Evolutionary conservation across 106 monocot genomes (phyloP), one percentile per base, ranked within the genome.

Genomic region (Vanilla planifolia): DNA sequence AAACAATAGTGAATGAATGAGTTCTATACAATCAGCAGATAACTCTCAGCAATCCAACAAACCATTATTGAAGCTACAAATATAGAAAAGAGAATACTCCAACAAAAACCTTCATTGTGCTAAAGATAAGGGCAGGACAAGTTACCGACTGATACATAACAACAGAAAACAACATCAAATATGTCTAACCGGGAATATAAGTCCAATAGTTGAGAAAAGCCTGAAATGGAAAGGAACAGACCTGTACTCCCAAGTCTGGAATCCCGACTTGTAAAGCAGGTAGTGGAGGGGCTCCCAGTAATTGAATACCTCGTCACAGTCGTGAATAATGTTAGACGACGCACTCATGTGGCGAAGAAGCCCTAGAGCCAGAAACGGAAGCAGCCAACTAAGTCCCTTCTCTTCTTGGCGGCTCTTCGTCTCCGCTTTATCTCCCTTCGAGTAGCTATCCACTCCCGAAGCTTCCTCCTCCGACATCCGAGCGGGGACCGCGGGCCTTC

Each of bases 231-330:
- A 15, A 32, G 8, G 53, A 16, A 14, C 15, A 5, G 6, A 82
- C 91, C 96, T 98, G 71, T 98, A 98, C 53, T 98, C 96, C 96
- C 96, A 98, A 36, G 91, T 88, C 77, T 98, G 96, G 73, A 98
- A 98, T 8, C 96, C 96, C 20, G 96, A 88, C 21, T 88, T 87
- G 79, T 91, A 92, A 50, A 98, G 75, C 51, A 98, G 50, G 69
- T 81, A 82, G 64, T 98, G 96, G 51, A 91, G 95, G 39, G 91
- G 96, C 63, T 98, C 96, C 96, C 96, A 98, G 74, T 98, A 98
- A 74, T 98, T 98, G 79, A 91, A 98, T 33, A 92, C 91, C 85
- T 98, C 96, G 51, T 98, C 96, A 63, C 91, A 98, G 69, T 98
- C 96, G 51, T 98, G 96, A 57, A 98, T 73, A 69, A 98, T 76